phyloP scores from a whole-genome alignment of 495 filamentous ascomycete species.

The Aspergillus steynii region DNA sequence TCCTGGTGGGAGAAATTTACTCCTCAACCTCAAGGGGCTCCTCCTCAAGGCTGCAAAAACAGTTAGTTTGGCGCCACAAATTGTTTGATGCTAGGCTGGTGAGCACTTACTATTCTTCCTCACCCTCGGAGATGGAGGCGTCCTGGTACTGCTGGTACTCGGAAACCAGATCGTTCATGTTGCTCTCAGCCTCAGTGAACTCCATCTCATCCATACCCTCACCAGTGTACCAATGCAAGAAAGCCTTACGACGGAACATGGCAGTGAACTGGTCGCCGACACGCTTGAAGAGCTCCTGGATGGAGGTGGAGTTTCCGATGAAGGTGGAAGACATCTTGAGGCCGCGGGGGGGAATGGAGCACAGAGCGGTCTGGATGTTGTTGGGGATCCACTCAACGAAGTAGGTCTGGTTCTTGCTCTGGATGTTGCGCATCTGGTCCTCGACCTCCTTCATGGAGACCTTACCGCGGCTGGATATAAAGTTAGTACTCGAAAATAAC shows the following conservation, averaged over 20 bases:
- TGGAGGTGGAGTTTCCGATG: conserved; percentile 98
- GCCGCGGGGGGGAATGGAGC: conserved; percentile 96
- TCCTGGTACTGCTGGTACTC: conserved; percentile 99
- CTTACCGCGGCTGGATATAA: conserved; percentile 77
- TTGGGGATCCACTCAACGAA: conserved; percentile 99
- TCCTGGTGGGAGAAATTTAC: conserved; percentile 31
- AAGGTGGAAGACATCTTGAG: conserved; percentile 99
- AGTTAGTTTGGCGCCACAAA: conserved; percentile 14
- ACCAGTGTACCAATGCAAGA: conserved; percentile 99
- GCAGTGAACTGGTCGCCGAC: conserved; percentile 99
- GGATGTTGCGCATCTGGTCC: conserved; percentile 99
- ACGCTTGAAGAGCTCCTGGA: conserved; percentile 99
- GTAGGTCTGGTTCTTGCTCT: conserved; percentile 99
- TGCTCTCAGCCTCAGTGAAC: conserved; percentile 99
- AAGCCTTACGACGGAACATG: conserved; percentile 99
- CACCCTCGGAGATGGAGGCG: conserved; percentile 76
- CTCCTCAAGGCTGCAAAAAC: conserved; percentile 38
- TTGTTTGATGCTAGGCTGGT: background rate
- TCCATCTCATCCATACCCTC: conserved; percentile 99
- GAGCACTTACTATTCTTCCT: conserved; percentile 63
- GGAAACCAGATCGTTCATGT: conserved; percentile 99
- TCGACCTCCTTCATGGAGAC: conserved; percentile 99
- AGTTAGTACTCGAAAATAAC: background rate
- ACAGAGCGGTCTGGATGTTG: conserved; percentile 99
- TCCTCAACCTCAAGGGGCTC: conserved; percentile 42